These are phyloP conservation scores for Solanum virginianum DNA, from an alignment of 257 asterid genomes.

Conservation along the genomic window DNA sequence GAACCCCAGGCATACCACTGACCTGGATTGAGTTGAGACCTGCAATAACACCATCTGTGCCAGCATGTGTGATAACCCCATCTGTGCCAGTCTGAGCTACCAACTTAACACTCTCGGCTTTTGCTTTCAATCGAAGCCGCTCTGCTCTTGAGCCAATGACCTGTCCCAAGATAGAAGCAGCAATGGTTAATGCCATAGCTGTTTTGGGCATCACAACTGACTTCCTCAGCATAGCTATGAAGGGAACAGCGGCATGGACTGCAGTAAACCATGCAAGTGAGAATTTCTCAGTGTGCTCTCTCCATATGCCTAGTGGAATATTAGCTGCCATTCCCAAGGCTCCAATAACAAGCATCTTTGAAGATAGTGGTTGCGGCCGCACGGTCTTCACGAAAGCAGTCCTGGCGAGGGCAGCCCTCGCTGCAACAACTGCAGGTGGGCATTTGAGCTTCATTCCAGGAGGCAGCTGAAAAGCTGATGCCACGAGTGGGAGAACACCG, in stretches of 20 bases:
- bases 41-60: slow-evolving; percentile 1
- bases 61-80: slow-evolving; percentile 4
- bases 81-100: slow-evolving; percentile 14
- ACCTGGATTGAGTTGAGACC: slow-evolving; percentile 12
- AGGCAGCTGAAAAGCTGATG: slow-evolving; percentile 51
- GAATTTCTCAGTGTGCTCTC: slow-evolving; percentile 62
- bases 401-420: slow-evolving; percentile 75
- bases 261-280: slow-evolving; percentile 70
- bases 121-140: slow-evolving; percentile 46
- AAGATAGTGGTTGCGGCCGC: slow-evolving; percentile 71
- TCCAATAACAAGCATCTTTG: slow-evolving; percentile 61
- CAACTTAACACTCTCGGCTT: slow-evolving; percentile 28
- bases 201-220: slow-evolving; percentile 75
- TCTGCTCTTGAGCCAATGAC: slow-evolving; percentile 76
- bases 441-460: slow-evolving; percentile 59
- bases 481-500: slow-evolving; percentile 53
- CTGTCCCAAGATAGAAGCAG: slow-evolving; percentile 72
- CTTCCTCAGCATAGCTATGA: slow-evolving; percentile 84
- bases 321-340: slow-evolving; percentile 64
- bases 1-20: slow-evolving; percentile 17
- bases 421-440: slow-evolving; percentile 71
- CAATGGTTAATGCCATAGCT: slow-evolving; percentile 77
- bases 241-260: slow-evolving; percentile 85
- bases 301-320: slow-evolving; percentile 72
- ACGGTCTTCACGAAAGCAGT: slow-evolving; percentile 60